Evolutionary conservation across 1,139 yeast genomes (phyloP), one percentile per base, ranked within the genome.

Genomic region (Waltiozyma sp.): DNA sequence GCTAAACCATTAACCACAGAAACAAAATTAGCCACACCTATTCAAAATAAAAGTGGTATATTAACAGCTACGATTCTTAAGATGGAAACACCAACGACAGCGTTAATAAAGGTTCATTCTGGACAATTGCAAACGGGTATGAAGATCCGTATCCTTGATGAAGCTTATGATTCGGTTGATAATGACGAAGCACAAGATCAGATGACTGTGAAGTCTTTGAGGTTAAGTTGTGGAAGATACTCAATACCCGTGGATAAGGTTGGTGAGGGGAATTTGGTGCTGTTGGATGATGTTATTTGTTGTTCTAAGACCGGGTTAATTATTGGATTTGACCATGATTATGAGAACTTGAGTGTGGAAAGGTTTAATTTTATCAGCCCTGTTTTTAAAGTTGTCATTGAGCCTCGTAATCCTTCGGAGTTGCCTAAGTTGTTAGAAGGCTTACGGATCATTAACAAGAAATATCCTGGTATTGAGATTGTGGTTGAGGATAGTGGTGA

Each of bases 401-500:
- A 88, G 53, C 95, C 97, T 0, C 69, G 73, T 19, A 70, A 73
- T 33, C 96, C 96, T 0, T 72, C 86, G 0, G 95, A 89, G 45
- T 64, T 85, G 21, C 93, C 95, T 0, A 73, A 73, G 47, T 67
- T 89, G 56, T 65, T 82, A 15, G 80, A 75, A 18, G 88, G 89
- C 0, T 64, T 91, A 41, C 68, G 83, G 47, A 74, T 70, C 45
- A 66, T 83, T 23, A 73, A 73, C 49, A 77, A 74, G 49, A 66
- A 81, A 1, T 89, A 85, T 55, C 71, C 84, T 14, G 78, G 89
- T 7, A 69, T 80, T 34, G 70, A 71, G 26, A 66, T 86, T 8
- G 77, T 73, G 49, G 89, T 84, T 1, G 96, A 87, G 58, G 95
- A 85, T 51, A 82, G 89, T 45, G 96, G 97, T 1, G 97, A 89